Conservation (phyloP, 352 stramenopile genomes). For the Phytopythium oedochilum region DNA sequence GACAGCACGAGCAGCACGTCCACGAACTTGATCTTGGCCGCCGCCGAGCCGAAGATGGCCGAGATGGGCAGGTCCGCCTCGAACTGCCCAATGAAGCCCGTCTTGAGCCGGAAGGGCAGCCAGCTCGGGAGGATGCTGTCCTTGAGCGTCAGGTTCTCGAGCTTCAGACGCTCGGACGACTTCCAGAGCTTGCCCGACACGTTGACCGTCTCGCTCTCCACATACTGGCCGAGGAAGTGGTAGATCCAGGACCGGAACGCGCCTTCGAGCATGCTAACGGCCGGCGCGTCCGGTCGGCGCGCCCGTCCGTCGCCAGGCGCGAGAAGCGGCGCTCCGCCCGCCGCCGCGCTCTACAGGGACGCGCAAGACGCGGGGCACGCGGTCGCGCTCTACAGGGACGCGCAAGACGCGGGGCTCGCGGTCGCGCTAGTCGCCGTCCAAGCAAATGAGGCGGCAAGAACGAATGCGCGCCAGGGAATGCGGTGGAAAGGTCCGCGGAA, state of each 20-base stretch:
- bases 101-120: constrained; percentile 84
- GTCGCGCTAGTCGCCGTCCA: not conserved
- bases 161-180: constrained; percentile 82
- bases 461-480: no score
- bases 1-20: constrained; percentile 81
- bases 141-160: constrained; percentile 86
- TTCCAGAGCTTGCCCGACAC: constrained; percentile 88
- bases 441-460: no score
- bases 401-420: not conserved
- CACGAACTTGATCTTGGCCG: constrained; percentile 85
- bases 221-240: constrained; percentile 85
- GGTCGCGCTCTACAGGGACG: not conserved
- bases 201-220: constrained; percentile 81
- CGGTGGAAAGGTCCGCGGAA: no score
- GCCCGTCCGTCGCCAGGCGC: not conserved
- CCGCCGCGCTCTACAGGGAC: not conserved
- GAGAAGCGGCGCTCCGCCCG: not conserved
- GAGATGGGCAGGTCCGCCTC: constrained; percentile 83
- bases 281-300: not conserved
- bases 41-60: constrained; percentile 72
- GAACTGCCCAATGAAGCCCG: constrained; percentile 83
- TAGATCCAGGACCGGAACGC: constrained; percentile 86
- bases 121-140: constrained; percentile 73
- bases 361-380: not conserved
- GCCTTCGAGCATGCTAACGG: constrained; percentile 67